phyloP scores from a whole-genome alignment of 1,284 basidiomycete species.

The Puccinia horiana region DNA sequence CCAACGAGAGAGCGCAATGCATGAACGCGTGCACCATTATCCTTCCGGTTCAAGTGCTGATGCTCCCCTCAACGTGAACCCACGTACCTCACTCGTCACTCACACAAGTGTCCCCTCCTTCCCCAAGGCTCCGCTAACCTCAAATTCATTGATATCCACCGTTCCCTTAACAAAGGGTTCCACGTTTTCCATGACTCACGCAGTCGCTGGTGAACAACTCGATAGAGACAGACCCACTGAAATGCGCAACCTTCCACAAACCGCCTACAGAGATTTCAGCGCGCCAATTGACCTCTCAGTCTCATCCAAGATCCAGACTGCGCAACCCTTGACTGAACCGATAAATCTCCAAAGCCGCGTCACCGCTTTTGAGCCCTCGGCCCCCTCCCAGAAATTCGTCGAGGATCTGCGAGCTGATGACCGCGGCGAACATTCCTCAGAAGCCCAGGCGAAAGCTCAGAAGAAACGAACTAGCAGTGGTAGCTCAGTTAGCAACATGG shows the following conservation, averaged over 20 bases:
- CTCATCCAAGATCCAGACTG: conserved; percentile 12
- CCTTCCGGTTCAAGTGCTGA: neutral
- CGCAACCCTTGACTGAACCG: conserved; percentile 5
- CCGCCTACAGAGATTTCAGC: neutral
- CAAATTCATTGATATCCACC: neutral
- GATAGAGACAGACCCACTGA: neutral
- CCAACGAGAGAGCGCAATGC: conserved; percentile 46
- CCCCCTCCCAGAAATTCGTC: neutral
- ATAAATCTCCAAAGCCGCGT: neutral
- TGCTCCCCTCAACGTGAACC: conserved; percentile 5
- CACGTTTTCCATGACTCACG: neutral
- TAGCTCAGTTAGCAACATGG: conserved; percentile 8
- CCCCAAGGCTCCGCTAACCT: neutral
- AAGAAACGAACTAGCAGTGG: neutral
- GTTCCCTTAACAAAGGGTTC: neutral
- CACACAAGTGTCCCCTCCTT: neutral
- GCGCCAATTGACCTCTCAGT: conserved; percentile 14
- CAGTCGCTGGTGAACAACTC: neutral
- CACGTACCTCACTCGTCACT: conserved; percentile 35
- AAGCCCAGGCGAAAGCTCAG: neutral
- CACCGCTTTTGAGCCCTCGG: neutral
- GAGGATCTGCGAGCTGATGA: neutral
- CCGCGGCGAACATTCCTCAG: neutral
- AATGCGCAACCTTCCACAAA: neutral
- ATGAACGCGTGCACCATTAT: conserved; percentile 42